phyloP scores from a whole-genome alignment of 495 filamentous ascomycete genomes.

The Penicillium nucicola region DNA sequence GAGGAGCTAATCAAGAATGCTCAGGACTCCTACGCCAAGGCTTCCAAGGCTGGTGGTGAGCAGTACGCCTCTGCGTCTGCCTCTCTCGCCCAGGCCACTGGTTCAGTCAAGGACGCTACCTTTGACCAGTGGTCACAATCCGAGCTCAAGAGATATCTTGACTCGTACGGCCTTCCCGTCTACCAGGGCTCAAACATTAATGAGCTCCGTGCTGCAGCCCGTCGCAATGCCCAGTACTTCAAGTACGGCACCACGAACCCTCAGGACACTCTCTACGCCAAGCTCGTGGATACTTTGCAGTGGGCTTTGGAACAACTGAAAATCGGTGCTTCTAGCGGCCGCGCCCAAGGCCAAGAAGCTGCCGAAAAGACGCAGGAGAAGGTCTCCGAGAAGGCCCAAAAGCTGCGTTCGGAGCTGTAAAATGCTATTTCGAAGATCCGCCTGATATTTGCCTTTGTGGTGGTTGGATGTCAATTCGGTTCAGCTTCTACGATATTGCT shows the following conservation, averaged over 20 bases:
- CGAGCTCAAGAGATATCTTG: constrained; percentile 78
- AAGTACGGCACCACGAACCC: constrained; percentile 70
- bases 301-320: constrained; percentile 62
- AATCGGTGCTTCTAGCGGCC: constrained; percentile 61
- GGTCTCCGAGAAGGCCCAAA: constrained; percentile 24
- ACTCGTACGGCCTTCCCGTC: constrained; percentile 72
- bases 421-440: background rate
- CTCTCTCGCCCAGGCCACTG: constrained; percentile 66
- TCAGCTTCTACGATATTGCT: constrained; percentile 1
- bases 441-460: background rate
- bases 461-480: background rate
- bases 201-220: constrained; percentile 62
- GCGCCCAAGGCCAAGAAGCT: constrained; percentile 52
- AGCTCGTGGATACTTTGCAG: constrained; percentile 54
- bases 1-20: constrained; percentile 73
- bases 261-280: constrained; percentile 60
- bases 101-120: constrained; percentile 61
- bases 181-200: constrained; percentile 68
- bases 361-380: constrained; percentile 43
- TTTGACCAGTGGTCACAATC: constrained; percentile 82
- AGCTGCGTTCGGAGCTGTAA: constrained; percentile 35
- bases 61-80: constrained; percentile 73
- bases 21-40: constrained; percentile 65
- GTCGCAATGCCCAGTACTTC: constrained; percentile 73
- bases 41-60: constrained; percentile 63